Base-by-base conservation (phyloP, 2,329 filamentous ascomycete species). In the Corinectria fuckeliana region DNA sequence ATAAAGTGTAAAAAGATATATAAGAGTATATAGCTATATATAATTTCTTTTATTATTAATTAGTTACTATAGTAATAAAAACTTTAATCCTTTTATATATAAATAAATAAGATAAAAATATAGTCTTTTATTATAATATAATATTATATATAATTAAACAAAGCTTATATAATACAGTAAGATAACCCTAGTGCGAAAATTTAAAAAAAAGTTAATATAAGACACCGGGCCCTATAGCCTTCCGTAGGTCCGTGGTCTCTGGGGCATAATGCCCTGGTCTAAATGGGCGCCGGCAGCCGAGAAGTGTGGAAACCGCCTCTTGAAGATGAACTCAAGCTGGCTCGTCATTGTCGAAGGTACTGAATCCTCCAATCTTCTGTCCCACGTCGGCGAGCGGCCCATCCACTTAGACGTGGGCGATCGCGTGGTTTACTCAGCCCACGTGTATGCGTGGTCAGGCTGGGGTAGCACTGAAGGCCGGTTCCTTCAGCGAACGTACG, bases 361-460 rank as follows among this genome's bases (percentile, higher is more conserved):
- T 28, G 86, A 87, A 62, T 90, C 87, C 2, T 83, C 85, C 55
- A 90, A 90, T 73, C 86, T 90, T 73, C 77, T 90, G 28, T 80
- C 80, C 2, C 86, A 84, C 4, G 87, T 81, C 3, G 75, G 76
- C 3, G 69, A 73, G 14, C 81, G 87, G 13, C 88, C 87, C 2
- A 77, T 91, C n/a, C 72, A 75, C 45, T 81, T 90, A 44, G 81
- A 84, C 57, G 71, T 86, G 6, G 74, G 80, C 6, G 72, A 85
- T 66, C 78, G 81, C 21, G 79, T 90, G 23, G 87, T 91, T 28
- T 91, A 90, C 76, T 88, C 86, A 59, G 82, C 86, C 2, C 88
- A 91, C 72, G 87, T 90, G 20, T 90, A 91, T 71, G 78, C 81
- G 28, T 91, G 88, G 88, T 89, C 86, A 14, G 88, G 88, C 55